Base-by-base conservation (phyloP, 192 early-diverging fungal species). In the Coemansia umbellata region DNA sequence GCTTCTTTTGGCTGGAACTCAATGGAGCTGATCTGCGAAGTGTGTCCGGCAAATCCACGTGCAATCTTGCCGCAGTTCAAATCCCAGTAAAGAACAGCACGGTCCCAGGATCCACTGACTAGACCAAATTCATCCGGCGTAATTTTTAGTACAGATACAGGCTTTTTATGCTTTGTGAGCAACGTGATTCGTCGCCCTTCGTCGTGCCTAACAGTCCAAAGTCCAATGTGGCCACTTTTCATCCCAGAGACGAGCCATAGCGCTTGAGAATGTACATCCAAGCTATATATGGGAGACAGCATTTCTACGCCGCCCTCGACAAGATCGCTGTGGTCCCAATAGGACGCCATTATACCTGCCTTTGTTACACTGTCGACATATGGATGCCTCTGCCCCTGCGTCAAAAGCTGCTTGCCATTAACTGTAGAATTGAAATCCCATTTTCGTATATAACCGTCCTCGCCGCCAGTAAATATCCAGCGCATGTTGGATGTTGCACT, bases 51-150 rank as follows among this genome's bases (percentile, higher is more conserved):
- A 69, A 87, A 94, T 10, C 71, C 71, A 3, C 87, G 81, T 23
- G 89, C 75, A 1, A 88, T 45, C 15, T 63, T 52, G 4, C 95
- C 95, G 1, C 69, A 81, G 40, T 98, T 85, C 24, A 97, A 78
- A 61, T 94, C 91, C 95, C 97, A 73, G 55, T 67, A 74, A 63
- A 91, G 31, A 15, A 92, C 74, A 11, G 78, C 78, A 37, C 90
- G 84, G 58, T 99, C 97, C 97, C 97, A 99, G 21, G 94, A 92
- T 5, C 95, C 97, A 62, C 91, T 96, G 41, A 96, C 80, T 40
- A 91, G 66, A 0, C 82, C 81, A 47, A 78, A 78, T 60, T 98
- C 91, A 31, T 87, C 92, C 1, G 90, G 89, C 8, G 86, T 81
- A 21, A 93, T 84, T 37, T 78, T 81, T 17, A 98, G 58, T 1